Evolutionary conservation across 2,329 filamentous ascomycete species (phyloP).

Genomic region (Neonectria faginata): DNA sequence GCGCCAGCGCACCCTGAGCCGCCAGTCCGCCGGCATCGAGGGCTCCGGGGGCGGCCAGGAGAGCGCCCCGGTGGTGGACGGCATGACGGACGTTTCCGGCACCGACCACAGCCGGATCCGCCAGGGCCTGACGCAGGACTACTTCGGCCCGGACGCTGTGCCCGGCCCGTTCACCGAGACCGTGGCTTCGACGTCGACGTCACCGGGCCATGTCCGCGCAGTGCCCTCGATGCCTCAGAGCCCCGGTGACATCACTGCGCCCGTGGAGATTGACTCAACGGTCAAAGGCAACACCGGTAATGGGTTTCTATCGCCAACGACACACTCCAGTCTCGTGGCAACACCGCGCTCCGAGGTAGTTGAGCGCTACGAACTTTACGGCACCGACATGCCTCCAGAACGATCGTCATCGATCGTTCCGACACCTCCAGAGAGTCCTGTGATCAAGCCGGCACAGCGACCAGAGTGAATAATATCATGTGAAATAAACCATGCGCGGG

Average conservation of each 20-base stretch:
- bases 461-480: constrained; percentile 23
- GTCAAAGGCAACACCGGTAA: constrained; percentile 30
- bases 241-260: constrained; percentile 62
- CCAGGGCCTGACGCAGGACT: constrained; percentile 54
- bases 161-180: constrained; percentile 61
- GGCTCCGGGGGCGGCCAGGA: constrained; percentile 30
- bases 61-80: constrained; percentile 38
- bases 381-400: constrained; percentile 45
- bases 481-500: constrained; percentile 25
- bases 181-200: constrained; percentile 45
- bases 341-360: constrained; percentile 45
- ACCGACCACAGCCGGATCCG: constrained; percentile 39
- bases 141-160: constrained; percentile 58
- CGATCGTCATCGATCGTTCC: constrained; percentile 41
- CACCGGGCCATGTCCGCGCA: constrained; percentile 51
- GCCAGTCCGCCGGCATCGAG: constrained; percentile 30
- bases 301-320: constrained; percentile 35
- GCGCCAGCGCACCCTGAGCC: constrained; percentile 36
- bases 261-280: constrained; percentile 66
- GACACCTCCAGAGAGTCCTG: constrained; percentile 41
- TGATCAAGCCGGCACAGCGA: constrained; percentile 23
- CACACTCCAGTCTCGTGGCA: constrained; percentile 36
- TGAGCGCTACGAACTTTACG: constrained; percentile 59
- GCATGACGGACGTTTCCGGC: constrained; percentile 51
- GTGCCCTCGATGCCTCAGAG: constrained; percentile 59